A percentile compares a stretch with the other conserved stretches of the same genome.
These are phyloP conservation scores for Cyclocybe aegerita DNA, from an alignment of 768 basidiomycete species.

Conservation along the genomic window DNA sequence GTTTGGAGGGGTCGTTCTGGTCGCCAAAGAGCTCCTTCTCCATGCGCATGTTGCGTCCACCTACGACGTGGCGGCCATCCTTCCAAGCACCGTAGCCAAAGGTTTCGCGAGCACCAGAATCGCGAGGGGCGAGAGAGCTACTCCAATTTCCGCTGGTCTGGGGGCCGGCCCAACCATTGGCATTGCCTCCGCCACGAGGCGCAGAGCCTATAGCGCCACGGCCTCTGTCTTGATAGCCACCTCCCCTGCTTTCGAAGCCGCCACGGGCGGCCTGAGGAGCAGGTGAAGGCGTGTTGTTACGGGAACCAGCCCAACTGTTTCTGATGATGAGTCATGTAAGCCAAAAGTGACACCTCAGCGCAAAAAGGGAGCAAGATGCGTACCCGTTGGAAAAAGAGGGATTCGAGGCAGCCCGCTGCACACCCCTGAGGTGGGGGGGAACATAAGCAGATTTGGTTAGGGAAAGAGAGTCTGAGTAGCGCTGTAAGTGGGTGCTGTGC, in stretches of 20 bases:
- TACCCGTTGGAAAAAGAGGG: slow-evolving; percentile 65
- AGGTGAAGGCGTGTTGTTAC: slow-evolving; percentile 42
- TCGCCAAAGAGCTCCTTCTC: slow-evolving; percentile 98
- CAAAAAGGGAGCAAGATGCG: slow-evolving; percentile 14
- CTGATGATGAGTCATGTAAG: slow-evolving; percentile 22
- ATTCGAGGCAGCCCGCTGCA: slow-evolving; percentile 82
- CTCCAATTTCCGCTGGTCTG: slow-evolving; percentile 41
- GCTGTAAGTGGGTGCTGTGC: slow-evolving; percentile 3
- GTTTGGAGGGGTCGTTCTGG: slow-evolving; percentile 76
- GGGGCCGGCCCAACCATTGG: slow-evolving; percentile 40
- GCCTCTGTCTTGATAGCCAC: slow-evolving; percentile 40
- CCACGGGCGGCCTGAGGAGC: slow-evolving; percentile 52
- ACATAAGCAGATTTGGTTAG: slow-evolving; percentile 84
- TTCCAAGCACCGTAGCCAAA: slow-evolving; percentile 80
- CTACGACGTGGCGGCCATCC: slow-evolving; percentile 86
- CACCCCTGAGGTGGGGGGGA: slow-evolving; percentile 82
- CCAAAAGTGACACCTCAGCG: slow-evolving; percentile 6
- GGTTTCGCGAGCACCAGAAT: slow-evolving; percentile 47
- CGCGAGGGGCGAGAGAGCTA: slow-evolving; percentile 30
- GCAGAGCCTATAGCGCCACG: slow-evolving; percentile 36
- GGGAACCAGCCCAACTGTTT: slow-evolving; percentile 77
- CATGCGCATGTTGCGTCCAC: slow-evolving; percentile 78
- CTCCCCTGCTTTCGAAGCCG: slow-evolving; percentile 40
- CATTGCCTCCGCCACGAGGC: slow-evolving; percentile 39
- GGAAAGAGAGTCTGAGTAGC: slow-evolving; percentile 64